Percentiles rank a stretch among this genome's conserved stretches.
Evolutionary conservation across 352 stramenopile species (phyloP).

Genomic region (Phytophthora chlamydospora): DNA sequence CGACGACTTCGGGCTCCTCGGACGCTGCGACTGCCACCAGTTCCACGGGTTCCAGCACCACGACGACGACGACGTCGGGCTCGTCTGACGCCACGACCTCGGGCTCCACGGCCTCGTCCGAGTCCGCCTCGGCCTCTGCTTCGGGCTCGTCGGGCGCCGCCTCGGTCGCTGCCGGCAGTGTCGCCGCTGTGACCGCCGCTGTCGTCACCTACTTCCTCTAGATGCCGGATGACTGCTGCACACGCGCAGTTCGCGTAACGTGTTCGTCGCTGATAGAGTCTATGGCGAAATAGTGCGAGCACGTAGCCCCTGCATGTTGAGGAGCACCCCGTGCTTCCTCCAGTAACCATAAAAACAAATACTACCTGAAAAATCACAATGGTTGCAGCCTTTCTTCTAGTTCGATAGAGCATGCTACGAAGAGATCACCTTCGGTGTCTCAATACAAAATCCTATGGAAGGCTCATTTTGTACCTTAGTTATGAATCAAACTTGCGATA

Average conservation of each 20-base stretch:
- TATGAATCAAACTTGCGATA: too few species aligned
- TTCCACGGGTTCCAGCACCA: constrained; percentile 22
- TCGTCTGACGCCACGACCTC: constrained; percentile 20
- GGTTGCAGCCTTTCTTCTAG: too few species aligned
- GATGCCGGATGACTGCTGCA: constrained; percentile 12
- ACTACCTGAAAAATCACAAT: constrained; percentile 19
- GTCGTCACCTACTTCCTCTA: constrained; percentile 46
- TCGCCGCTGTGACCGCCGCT: constrained; percentile 33
- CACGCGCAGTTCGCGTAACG: constrained; percentile 12
- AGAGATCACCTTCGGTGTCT: too few species aligned
- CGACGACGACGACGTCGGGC: constrained; percentile 21
- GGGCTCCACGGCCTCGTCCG: constrained; percentile 20
- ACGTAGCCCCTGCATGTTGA: constrained; percentile 27
- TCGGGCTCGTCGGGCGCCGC: constrained; percentile 39
- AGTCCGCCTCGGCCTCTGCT: constrained; percentile 19
- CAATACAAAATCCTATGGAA: too few species aligned
- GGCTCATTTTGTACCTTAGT: too few species aligned
- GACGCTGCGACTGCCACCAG: constrained; percentile 16
- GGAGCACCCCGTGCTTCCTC: constrained; percentile 6
- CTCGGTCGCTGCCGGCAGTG: constrained; percentile 36
- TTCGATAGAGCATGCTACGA: too few species aligned
- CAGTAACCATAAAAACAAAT: constrained; percentile 31
- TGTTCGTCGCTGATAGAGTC: constrained; percentile 23
- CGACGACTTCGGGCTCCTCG: constrained; percentile 27
- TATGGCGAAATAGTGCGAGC: constrained; percentile 8